Conservation (phyloP, 345 rosid species). For the Eucalyptus sp. region DNA sequence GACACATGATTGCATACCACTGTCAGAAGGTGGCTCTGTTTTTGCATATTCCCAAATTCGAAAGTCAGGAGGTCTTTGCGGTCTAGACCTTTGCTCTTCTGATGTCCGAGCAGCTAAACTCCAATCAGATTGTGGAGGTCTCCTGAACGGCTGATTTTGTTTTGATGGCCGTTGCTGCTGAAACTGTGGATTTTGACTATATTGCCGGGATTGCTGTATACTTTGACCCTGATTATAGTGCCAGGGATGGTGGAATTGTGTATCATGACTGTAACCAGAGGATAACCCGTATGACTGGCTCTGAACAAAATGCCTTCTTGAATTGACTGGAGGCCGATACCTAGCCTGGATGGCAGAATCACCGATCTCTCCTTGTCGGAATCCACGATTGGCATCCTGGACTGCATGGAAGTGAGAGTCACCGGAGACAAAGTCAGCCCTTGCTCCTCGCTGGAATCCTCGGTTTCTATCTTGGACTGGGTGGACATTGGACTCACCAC, state of each 20-base stretch:
- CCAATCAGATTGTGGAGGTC: constrained; percentile 16
- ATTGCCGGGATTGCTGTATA: not conserved
- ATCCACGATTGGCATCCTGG: constrained; percentile 25
- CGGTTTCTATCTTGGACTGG: constrained; percentile 29
- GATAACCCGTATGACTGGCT: not conserved
- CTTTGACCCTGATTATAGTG: not conserved
- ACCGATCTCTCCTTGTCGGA: constrained; percentile 10
- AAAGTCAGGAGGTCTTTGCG: constrained; percentile 45
- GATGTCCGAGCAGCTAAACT: constrained; percentile 13
- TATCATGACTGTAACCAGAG: not conserved
- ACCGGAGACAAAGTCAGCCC: constrained; percentile 21
- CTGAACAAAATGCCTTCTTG: not conserved
- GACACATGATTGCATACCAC: constrained; percentile 25
- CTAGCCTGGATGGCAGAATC: not conserved
- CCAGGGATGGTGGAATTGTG: not conserved
- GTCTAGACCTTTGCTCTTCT: constrained; percentile 28
- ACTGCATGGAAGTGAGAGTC: constrained; percentile 40
- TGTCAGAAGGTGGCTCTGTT: constrained; percentile 33
- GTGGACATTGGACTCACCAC: constrained; percentile 34
- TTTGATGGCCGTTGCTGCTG: constrained; percentile 12
- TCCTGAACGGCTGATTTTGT: constrained; percentile 11
- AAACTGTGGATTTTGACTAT: constrained; percentile 1
- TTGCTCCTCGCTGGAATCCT: constrained; percentile 17
- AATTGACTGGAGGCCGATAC: constrained; percentile 4
- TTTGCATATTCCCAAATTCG: constrained; percentile 71